A percentile compares a stretch with the other conserved stretches of the same genome.
phyloP scores from a whole-genome alignment of 2,329 filamentous ascomycete genomes.

The Dactylonectria estremocensis region DNA sequence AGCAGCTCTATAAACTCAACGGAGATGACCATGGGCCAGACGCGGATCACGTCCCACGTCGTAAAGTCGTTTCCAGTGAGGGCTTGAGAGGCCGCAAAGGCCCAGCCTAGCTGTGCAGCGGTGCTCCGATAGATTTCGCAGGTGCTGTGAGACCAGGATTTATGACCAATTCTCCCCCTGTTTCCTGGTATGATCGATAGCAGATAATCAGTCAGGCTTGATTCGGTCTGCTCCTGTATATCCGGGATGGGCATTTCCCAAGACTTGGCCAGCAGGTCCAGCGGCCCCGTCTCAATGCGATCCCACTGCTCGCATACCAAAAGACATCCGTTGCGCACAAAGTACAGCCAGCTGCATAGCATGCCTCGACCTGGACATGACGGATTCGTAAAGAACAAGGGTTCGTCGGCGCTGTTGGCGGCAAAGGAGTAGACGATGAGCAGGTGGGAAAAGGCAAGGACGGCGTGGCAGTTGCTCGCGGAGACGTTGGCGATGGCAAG shows the following conservation, averaged over 20 bases:
- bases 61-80: not conserved
- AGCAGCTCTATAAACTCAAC: constrained; percentile 25
- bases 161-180: too few species aligned
- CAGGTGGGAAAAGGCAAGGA: constrained; percentile 25
- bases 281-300: constrained; percentile 19
- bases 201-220: not conserved
- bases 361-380: not conserved
- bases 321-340: constrained; percentile 25
- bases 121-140: not conserved
- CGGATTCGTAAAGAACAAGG: not conserved
- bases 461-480: constrained; percentile 19
- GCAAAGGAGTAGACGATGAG: constrained; percentile 28
- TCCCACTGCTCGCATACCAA: constrained; percentile 23
- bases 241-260: constrained; percentile 18
- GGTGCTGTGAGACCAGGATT: not conserved
- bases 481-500: constrained; percentile 6
- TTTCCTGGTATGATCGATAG: not conserved
- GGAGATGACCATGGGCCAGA: constrained; percentile 23
- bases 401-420: constrained; percentile 1
- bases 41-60: constrained; percentile 18
- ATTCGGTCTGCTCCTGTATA: too few species aligned
- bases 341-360: constrained; percentile 25
- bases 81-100: constrained; percentile 4
- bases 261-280: not conserved
- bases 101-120: constrained; percentile 6